Conservation (phyloP, 2,329 filamentous ascomycete species). For the Tolypocladium ovalisporum region DNA sequence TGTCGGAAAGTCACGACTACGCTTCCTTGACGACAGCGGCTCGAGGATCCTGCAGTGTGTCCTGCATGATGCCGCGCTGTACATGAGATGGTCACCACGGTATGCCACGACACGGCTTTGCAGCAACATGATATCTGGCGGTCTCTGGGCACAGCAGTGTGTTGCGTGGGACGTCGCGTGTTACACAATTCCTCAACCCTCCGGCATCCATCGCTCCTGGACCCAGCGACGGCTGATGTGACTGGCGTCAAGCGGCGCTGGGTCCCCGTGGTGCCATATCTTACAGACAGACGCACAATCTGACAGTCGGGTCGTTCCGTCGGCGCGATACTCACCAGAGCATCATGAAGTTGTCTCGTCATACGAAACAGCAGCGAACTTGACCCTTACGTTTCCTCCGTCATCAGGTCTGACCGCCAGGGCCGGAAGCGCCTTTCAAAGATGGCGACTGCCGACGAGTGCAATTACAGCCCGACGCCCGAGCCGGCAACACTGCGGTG, state of each 20-base stretch:
- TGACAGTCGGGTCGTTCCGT: not conserved
- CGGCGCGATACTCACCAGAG: no score
- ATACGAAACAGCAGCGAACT: not conserved
- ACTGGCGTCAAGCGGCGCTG: not conserved
- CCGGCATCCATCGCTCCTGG: not conserved
- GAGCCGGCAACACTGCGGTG: not conserved
- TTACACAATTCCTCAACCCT: not conserved
- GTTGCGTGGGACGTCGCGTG: not conserved
- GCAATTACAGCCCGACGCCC: not conserved
- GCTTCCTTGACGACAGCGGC: not conserved
- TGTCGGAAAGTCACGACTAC: not conserved
- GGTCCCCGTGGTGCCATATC: not conserved
- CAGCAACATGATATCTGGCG: not conserved
- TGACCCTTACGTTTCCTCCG: not conserved
- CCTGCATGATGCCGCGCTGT: not conserved
- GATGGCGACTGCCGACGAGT: not conserved
- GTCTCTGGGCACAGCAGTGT: not conserved
- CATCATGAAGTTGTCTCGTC: not conserved
- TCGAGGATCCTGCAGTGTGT: not conserved
- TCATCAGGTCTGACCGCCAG: conserved; percentile 1
- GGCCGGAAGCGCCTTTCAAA: no score
- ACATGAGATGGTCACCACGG: not conserved
- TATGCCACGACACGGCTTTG: not conserved
- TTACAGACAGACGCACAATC: not conserved
- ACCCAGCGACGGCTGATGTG: not conserved